Evolutionary conservation across 2,329 filamentous ascomycete genomes (phyloP).

Genomic region (Fusarium metavorans): DNA sequence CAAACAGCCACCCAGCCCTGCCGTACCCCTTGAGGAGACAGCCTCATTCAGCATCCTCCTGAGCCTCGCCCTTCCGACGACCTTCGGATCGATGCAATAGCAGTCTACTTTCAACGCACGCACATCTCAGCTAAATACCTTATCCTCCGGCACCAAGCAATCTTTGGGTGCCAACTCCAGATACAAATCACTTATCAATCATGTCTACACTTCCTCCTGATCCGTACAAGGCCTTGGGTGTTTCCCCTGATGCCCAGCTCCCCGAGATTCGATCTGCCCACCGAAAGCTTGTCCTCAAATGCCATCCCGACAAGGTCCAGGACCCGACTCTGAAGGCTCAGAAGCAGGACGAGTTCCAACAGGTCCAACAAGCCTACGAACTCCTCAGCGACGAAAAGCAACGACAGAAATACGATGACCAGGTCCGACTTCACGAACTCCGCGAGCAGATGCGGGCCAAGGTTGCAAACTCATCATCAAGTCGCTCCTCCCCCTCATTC

Average conservation of each 20-base stretch:
- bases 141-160: slow-evolving; percentile 24
- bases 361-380: slow-evolving; percentile 93
- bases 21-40: slow-evolving; percentile 34
- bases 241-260: slow-evolving; percentile 77
- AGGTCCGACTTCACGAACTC: slow-evolving; percentile 74
- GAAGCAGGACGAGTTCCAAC: slow-evolving; percentile 90
- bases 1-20: slow-evolving; percentile 39
- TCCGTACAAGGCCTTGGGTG: slow-evolving; percentile 82
- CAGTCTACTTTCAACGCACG: slow-evolving; percentile 19
- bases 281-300: slow-evolving; percentile 87
- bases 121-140: slow-evolving; percentile 26
- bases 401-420: slow-evolving; percentile 82
- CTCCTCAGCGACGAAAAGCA: slow-evolving; percentile 82
- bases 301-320: slow-evolving; percentile 92
- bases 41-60: slow-evolving; percentile 35
- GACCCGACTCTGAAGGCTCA: slow-evolving; percentile 79
- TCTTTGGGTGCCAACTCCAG: slow-evolving; percentile 21
- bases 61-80: slow-evolving; percentile 39
- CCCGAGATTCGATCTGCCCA: slow-evolving; percentile 82
- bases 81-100: slow-evolving; percentile 43
- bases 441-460: slow-evolving; percentile 64
- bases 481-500: slow-evolving; percentile 46
- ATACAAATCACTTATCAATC: slow-evolving; percentile 31
- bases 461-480: slow-evolving; percentile 57
- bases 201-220: slow-evolving; percentile 72